A percentile compares a stretch with the other conserved stretches of the same genome.
phyloP scores from a whole-genome alignment of 352 stramenopile species.

The Globisporangium uncinulatum region DNA sequence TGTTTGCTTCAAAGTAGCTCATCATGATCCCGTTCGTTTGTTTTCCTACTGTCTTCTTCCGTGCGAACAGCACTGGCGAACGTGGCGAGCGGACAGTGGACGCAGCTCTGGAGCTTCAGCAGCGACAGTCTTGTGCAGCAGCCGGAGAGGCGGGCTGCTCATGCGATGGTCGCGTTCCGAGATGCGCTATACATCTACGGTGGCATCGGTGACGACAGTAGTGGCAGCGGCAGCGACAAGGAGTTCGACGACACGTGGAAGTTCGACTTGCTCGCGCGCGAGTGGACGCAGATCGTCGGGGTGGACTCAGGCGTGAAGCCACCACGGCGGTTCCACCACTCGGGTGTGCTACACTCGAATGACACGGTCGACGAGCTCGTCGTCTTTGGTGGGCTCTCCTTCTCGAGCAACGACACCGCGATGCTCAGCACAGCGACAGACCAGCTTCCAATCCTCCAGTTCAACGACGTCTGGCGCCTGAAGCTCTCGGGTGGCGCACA shows the following conservation, averaged over 20 bases:
- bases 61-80: conserved; percentile 1
- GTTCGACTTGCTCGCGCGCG: conserved; percentile 31
- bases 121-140: conserved; percentile 11
- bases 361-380: conserved; percentile 35
- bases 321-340: conserved; percentile 36
- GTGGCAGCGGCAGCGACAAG: conserved; percentile 20
- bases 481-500: conserved; percentile 13
- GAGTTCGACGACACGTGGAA: conserved; percentile 77
- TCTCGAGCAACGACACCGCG: conserved; percentile 15
- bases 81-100: conserved; percentile 34
- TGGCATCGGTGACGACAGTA: conserved; percentile 32
- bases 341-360: conserved; percentile 36
- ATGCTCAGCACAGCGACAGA: not conserved
- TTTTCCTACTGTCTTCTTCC: not conserved
- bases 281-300: conserved; percentile 25
- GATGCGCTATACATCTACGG: conserved; percentile 63
- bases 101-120: conserved; percentile 35
- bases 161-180: conserved; percentile 37
- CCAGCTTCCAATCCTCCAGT: conserved; percentile 31
- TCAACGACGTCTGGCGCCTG: conserved; percentile 50
- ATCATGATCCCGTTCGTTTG: not conserved
- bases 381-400: conserved; percentile 45
- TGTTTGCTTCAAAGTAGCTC: too few species aligned
- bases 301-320: conserved; percentile 16
- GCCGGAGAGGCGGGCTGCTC: conserved; percentile 45